Conservation (phyloP, 139 green algal genomes). For the Coelastrella sp. region DNA sequence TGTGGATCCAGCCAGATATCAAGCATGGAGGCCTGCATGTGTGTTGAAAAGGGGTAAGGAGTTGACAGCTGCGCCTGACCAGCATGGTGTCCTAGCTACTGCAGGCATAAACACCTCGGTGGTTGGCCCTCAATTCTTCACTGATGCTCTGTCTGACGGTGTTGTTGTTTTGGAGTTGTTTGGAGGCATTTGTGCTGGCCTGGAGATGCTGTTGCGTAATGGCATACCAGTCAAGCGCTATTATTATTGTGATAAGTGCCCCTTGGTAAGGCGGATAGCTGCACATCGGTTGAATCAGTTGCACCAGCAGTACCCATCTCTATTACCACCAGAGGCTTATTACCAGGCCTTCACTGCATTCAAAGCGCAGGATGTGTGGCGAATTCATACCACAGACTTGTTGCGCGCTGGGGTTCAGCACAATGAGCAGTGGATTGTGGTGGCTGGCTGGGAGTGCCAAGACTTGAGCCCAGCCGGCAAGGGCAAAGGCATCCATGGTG, state of each 20-base stretch:
- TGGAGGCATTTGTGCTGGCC: constrained; percentile 34
- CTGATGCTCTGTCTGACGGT: neutral
- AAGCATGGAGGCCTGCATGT: neutral
- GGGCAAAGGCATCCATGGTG: constrained; percentile 10
- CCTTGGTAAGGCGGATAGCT: neutral
- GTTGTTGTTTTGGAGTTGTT: constrained; percentile 40
- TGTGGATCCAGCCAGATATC: neutral
- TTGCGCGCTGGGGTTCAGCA: neutral
- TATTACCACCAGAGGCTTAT: neutral
- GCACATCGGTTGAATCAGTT: neutral
- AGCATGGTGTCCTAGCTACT: neutral
- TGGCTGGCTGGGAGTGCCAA: constrained; percentile 48
- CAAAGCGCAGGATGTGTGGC: neutral
- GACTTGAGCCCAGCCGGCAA: constrained; percentile 15
- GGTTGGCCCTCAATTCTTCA: neutral
- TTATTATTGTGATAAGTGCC: constrained; percentile 10
- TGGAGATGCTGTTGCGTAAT: constrained; percentile 37
- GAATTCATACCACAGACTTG: neutral
- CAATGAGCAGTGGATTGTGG: constrained; percentile 41
- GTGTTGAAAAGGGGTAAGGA: neutral
- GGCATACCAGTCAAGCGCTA: constrained; percentile 30
- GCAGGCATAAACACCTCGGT: neutral
- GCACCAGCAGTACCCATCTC: constrained; percentile 1
- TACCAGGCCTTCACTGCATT: constrained; percentile 4
- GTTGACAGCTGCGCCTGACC: neutral